Conservation (phyloP, 371 early-diverging fungal species). For the Mucor circinelloides region DNA sequence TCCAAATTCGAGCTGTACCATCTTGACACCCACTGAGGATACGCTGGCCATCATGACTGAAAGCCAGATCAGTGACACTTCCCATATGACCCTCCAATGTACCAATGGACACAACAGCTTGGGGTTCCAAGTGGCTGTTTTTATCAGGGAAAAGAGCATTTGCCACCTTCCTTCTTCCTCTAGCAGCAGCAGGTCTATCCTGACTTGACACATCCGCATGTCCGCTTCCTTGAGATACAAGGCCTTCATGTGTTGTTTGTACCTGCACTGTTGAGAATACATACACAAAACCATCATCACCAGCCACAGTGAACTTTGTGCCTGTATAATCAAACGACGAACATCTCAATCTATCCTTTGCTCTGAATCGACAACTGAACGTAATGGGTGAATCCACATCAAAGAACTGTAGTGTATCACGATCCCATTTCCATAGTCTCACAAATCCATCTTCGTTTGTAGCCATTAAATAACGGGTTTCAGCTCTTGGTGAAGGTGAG, state of each 20-base stretch:
- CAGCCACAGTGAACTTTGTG: constrained; percentile 80
- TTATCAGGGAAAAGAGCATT: constrained; percentile 44
- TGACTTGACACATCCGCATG: constrained; percentile 4
- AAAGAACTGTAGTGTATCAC: constrained; percentile 56
- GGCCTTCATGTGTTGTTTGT: constrained; percentile 14
- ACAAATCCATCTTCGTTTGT: constrained; percentile 78
- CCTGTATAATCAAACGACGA: constrained; percentile 81
- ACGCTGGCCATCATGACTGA: constrained; percentile 71
- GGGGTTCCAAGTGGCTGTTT: constrained; percentile 45
- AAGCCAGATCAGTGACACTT: constrained; percentile 78
- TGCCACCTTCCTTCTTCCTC: constrained; percentile 32
- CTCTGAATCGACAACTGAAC: constrained; percentile 64
- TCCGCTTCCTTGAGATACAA: neutral
- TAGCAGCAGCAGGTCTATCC: constrained; percentile 9
- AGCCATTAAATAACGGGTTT: constrained; percentile 75
- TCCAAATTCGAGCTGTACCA: constrained; percentile 59
- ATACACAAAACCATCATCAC: constrained; percentile 79
- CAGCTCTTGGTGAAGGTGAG: constrained; percentile 79
- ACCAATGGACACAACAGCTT: constrained; percentile 60
- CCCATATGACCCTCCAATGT: constrained; percentile 76
- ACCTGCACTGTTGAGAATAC: constrained; percentile 64
- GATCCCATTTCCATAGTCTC: constrained; percentile 78
- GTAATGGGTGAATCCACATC: constrained; percentile 59
- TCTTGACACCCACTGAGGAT: constrained; percentile 70
- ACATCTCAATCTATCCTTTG: constrained; percentile 64